These are phyloP conservation scores for Saccharomyces hybrid DNA, from an alignment of 1,139 yeast species.

Conservation along the genomic window DNA sequence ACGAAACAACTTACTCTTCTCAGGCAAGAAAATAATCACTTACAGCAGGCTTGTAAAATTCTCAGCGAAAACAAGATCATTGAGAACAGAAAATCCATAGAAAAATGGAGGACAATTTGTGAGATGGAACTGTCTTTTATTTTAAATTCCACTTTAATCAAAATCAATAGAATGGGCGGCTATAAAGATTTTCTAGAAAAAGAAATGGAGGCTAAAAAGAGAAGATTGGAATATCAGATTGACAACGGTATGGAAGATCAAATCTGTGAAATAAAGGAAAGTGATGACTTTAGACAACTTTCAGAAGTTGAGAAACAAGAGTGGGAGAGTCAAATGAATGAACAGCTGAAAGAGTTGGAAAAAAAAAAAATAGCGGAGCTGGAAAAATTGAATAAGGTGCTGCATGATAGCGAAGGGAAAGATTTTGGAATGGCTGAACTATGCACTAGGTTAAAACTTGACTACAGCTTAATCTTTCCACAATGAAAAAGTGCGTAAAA, in stretches of 20 bases:
- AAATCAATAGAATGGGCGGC: constrained; percentile 40
- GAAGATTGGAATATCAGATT: constrained; percentile 30
- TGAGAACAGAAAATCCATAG: constrained; percentile 27
- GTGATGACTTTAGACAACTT: constrained; percentile 33
- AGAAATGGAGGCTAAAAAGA: constrained; percentile 32
- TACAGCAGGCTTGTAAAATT: constrained; percentile 35
- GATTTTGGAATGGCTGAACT: constrained; percentile 40
- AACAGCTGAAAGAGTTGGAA: constrained; percentile 19
- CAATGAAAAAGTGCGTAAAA: not conserved
- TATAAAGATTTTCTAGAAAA: constrained; percentile 35
- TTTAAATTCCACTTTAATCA: constrained; percentile 35
- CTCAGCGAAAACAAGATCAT: constrained; percentile 25
- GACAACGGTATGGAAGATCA: constrained; percentile 34
- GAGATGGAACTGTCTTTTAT: constrained; percentile 39
- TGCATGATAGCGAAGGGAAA: constrained; percentile 19
- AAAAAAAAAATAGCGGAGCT: constrained; percentile 21
- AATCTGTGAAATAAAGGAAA: constrained; percentile 32
- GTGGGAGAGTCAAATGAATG: constrained; percentile 23
- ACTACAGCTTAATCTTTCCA: constrained; percentile 36
- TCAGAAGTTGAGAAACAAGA: constrained; percentile 32
- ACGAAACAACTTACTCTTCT: constrained; percentile 5
- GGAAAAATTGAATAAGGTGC: constrained; percentile 21
- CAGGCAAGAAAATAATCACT: constrained; percentile 23
- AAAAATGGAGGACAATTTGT: constrained; percentile 40
- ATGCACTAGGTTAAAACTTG: constrained; percentile 35